Base-by-base conservation (phyloP, 2,329 filamentous ascomycete genomes). In the Exophiala mesophila region DNA sequence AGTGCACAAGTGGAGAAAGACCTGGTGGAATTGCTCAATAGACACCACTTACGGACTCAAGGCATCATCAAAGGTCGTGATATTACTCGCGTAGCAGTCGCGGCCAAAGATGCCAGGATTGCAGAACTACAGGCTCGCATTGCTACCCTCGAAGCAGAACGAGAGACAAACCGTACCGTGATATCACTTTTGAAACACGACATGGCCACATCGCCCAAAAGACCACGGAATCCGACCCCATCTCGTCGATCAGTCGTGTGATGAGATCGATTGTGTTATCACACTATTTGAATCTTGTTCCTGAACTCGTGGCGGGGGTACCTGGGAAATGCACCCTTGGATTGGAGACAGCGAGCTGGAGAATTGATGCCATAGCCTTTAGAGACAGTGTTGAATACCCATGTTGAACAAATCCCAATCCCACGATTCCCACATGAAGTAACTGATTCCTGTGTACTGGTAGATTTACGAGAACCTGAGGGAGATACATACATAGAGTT, bases 31-130 rank as follows among this genome's bases (percentile, higher is more conserved):
- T 49, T 76, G 5, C 65, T 86, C 21, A 68, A 72, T 24, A 73
- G 65, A 32, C 72, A 85, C 50, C 74, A 77, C 12, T 63, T 80
- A 38, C 73, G 71, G 38, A 70, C 73, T 0, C 76, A 74, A 54
- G 85, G 84, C 0, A 69, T 85, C 15, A 69, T 71, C 28, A 74
- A 74, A 48, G 82, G 83, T 1, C 69, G 84, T 2, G 83, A 90
- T 46, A 74, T 82, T 5, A 73, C 76, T 3, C 67, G 85, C n/a
- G 61, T 75, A 6, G 75, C 73, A 3, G 57, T 86, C 23, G 80
- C 77, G 57, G 70, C 72, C 3, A 81, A 80, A 50, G 82, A 90
- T 68, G 63, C 77, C 59, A 66, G 80, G 65, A 68, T 83, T 60
- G 63, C 72, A 61, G 69, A 85, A 62, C 64, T 94, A 64, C 74